A percentile compares a stretch with the other conserved stretches of the same genome.
Evolutionary conservation across 192 early-diverging fungal genomes (phyloP).

Genomic region (Coemansia sp.): DNA sequence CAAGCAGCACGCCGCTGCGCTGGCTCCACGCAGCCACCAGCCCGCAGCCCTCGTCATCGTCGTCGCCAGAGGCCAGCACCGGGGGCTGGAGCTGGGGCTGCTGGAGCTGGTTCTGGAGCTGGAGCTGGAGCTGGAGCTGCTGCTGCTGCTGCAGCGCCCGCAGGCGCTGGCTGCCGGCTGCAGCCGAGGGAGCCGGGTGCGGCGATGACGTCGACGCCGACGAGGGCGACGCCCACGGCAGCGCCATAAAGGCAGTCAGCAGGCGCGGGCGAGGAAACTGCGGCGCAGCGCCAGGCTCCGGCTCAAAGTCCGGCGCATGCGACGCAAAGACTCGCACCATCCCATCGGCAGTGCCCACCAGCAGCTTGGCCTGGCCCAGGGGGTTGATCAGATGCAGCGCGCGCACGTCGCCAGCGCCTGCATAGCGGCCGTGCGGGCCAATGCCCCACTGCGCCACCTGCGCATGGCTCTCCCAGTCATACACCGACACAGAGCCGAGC

Average conservation of each 20-base stretch:
- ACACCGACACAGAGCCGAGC: constrained; percentile 55
- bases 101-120: too few relatives aligned
- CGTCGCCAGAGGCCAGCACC: neutral
- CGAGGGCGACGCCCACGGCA: constrained; percentile 29
- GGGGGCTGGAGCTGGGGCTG: too few relatives aligned
- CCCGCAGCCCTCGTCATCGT: constrained; percentile 4
- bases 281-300: constrained; percentile 9
- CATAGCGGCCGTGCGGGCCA: neutral
- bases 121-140: neutral
- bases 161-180: constrained; percentile 1
- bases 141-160: constrained; percentile 12
- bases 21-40: constrained; percentile 52
- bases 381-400: constrained; percentile 88
- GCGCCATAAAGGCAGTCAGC: constrained; percentile 37
- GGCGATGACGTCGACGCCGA: neutral
- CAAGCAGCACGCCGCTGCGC: constrained; percentile 39
- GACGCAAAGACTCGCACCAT: constrained; percentile 47
- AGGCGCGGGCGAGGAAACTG: constrained; percentile 36
- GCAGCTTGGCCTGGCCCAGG: constrained; percentile 76
- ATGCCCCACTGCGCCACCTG: constrained; percentile 39
- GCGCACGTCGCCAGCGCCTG: constrained; percentile 52
- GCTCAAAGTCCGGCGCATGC: constrained; percentile 41
- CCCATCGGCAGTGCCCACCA: constrained; percentile 54
- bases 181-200: neutral
- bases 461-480: constrained; percentile 45